These are phyloP conservation scores for Colletotrichum sp. DNA, from an alignment of 2,329 filamentous ascomycete species.

Conservation along the genomic window DNA sequence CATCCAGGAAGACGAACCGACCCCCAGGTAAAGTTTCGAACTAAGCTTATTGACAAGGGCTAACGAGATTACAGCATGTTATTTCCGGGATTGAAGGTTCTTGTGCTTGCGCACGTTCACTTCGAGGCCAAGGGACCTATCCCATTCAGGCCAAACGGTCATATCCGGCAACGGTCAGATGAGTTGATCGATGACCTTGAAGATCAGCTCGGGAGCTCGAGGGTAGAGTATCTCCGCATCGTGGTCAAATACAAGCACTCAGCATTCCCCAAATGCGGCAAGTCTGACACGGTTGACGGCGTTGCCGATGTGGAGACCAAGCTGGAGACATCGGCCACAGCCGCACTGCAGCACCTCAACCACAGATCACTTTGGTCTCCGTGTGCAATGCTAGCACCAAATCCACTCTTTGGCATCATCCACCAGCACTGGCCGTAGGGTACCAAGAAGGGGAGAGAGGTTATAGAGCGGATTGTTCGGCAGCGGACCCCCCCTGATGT, in stretches of 20 bases:
- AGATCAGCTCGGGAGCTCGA: constrained; percentile 55
- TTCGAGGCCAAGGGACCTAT: constrained; percentile 26
- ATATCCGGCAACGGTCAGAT: constrained; percentile 51
- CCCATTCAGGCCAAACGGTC: constrained; percentile 15
- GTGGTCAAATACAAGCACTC: constrained; percentile 61
- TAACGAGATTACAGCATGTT: constrained; percentile 39
- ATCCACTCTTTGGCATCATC: constrained; percentile 49
- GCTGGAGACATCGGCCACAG: constrained; percentile 58
- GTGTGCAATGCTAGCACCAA: constrained; percentile 36
- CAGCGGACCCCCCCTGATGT: neutral
- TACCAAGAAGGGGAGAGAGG: constrained; percentile 43
- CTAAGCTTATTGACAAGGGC: neutral
- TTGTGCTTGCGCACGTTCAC: constrained; percentile 54
- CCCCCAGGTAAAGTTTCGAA: constrained; percentile 41
- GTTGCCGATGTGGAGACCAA: constrained; percentile 49
- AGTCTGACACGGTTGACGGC: constrained; percentile 30
- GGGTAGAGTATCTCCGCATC: constrained; percentile 56
- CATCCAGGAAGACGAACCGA: constrained; percentile 50
- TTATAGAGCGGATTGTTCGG: constrained; percentile 39
- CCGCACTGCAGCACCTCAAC: constrained; percentile 54
- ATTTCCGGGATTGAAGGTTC: constrained; percentile 45
- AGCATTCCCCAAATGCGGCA: constrained; percentile 48
- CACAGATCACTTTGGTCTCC: constrained; percentile 58
- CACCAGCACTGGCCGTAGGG: constrained; percentile 59
- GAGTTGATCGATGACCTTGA: constrained; percentile 65